Evolutionary conservation across 202 grass and related monocot genomes (phyloP).

Genomic region (Saccharum hybrid): DNA sequence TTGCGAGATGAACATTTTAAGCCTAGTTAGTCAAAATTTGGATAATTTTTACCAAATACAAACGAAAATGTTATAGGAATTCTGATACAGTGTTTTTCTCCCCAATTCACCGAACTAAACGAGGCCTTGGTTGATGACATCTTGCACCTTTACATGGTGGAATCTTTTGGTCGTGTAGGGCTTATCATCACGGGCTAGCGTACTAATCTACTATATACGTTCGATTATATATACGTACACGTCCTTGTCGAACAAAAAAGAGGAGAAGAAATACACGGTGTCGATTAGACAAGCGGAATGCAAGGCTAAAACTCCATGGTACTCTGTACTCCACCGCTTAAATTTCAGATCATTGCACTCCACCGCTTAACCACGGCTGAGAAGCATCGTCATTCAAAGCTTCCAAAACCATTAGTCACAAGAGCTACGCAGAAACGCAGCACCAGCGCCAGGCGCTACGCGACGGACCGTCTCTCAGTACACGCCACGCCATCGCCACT

Average conservation of each 20-base stretch:
- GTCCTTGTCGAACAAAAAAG: neutral
- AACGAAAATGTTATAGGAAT: no score
- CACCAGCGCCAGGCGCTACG: neutral
- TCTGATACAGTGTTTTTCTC: no score
- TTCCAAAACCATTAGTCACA: neutral
- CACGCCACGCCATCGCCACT: neutral
- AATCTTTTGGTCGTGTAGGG: conserved; percentile 10
- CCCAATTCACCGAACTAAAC: no score
- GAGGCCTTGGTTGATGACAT: neutral
- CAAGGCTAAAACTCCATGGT: neutral
- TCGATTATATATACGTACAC: neutral
- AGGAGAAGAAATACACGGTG: neutral
- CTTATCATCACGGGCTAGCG: neutral
- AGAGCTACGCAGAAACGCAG: neutral
- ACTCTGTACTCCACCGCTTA: neutral
- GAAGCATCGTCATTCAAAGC: neutral
- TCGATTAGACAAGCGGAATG: neutral
- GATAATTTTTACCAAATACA: no score
- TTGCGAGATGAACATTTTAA: no score
- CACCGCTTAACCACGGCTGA: neutral
- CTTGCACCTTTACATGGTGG: neutral
- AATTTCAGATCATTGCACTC: neutral
- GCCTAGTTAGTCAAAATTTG: no score
- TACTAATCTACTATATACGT: neutral
- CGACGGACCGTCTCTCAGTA: neutral